Percentiles rank a stretch among this genome's conserved stretches.
phyloP scores from a whole-genome alignment of 768 basidiomycete species.

The Austroboletus festivus region DNA sequence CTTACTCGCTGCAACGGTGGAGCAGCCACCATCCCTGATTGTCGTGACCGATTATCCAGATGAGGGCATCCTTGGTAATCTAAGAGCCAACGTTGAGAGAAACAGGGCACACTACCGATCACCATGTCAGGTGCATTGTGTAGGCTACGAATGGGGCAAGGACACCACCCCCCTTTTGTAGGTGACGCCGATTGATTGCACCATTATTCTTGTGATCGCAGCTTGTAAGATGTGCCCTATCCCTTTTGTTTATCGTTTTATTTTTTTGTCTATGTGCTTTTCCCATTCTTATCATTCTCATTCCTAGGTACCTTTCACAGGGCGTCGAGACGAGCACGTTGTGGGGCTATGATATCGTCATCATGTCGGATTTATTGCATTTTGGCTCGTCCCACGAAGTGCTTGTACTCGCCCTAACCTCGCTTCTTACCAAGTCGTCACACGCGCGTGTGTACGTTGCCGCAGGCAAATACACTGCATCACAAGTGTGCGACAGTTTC shows the following conservation, averaged over 20 bases:
- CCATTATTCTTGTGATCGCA: background rate
- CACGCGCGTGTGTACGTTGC: conserved; percentile 54
- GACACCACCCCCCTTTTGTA: conserved; percentile 48
- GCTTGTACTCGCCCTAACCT: conserved; percentile 47
- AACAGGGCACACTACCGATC: conserved; percentile 39
- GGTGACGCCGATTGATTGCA: conserved; percentile 18
- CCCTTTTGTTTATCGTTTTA: background rate
- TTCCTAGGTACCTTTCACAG: conserved; percentile 15
- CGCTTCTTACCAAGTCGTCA: conserved; percentile 43
- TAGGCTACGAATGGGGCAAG: conserved; percentile 66
- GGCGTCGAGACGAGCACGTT: conserved; percentile 13
- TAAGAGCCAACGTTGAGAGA: conserved; percentile 50
- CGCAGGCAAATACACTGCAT: conserved; percentile 59
- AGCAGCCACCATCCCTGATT: conserved; percentile 47
- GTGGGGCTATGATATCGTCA: conserved; percentile 51
- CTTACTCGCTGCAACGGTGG: conserved; percentile 48
- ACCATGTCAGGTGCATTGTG: conserved; percentile 42
- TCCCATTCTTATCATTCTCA: background rate
- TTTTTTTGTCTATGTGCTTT: background rate
- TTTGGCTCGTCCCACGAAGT: conserved; percentile 59
- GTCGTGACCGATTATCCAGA: conserved; percentile 73
- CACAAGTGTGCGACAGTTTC: conserved; percentile 53
- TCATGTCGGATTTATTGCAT: conserved; percentile 72
- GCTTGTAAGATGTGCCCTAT: too few species aligned
- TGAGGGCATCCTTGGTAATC: conserved; percentile 53